Evolutionary conservation across 352 stramenopile species (phyloP).

Genomic region (Phytophthora europaea): DNA sequence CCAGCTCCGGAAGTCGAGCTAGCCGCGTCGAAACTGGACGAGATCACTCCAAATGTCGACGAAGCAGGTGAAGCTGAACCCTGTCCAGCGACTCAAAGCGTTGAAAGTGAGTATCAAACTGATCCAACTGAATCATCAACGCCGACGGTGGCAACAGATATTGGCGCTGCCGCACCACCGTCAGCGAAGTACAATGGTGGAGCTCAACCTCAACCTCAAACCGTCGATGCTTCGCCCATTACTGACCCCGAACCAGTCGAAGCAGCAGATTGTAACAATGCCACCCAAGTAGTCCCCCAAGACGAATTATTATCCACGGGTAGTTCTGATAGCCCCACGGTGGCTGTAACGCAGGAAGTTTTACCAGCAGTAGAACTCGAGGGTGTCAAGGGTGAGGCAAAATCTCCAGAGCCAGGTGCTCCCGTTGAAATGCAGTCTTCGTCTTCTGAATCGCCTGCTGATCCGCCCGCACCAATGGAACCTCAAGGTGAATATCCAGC

Average conservation of each 20-base stretch:
- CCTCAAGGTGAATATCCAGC: not conserved
- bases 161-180: not conserved
- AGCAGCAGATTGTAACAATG: not conserved
- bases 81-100: not conserved
- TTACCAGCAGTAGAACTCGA: not conserved
- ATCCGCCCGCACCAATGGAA: not conserved
- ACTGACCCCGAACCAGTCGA: not conserved
- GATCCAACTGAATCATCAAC: not conserved
- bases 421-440: not conserved
- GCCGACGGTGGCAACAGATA: not conserved
- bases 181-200: not conserved
- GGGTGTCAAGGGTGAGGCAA: not conserved
- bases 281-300: not conserved
- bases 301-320: not conserved
- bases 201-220: not conserved
- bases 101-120: not conserved
- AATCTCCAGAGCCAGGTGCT: not conserved
- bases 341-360: not conserved
- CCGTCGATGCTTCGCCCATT: not conserved
- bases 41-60: not conserved
- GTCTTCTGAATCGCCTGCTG: not conserved
- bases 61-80: not conserved
- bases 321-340: not conserved
- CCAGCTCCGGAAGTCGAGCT: not conserved
- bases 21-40: not conserved